phyloP scores from a whole-genome alignment of 2,329 filamentous ascomycete genomes.

The Cephalotrichum gorgonifer region DNA sequence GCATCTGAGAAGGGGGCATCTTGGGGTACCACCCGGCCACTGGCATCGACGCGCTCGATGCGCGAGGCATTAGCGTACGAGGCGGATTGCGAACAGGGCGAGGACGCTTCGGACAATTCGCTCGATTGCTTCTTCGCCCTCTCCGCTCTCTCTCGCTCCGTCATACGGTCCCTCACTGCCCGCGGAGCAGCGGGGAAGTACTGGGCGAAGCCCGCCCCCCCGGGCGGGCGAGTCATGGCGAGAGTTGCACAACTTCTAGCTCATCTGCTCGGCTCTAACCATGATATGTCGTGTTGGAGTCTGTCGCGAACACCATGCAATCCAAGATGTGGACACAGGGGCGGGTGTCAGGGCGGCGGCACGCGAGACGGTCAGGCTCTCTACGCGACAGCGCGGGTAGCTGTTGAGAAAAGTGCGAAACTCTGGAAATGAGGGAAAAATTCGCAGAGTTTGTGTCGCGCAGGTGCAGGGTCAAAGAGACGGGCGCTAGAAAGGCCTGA shows the following conservation, averaged over 20 bases:
- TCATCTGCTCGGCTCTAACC: conserved; percentile 41
- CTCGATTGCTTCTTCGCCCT: conserved; percentile 32
- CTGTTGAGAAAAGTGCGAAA: conserved; percentile 5
- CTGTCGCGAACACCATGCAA: conserved; percentile 8
- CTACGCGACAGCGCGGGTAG: conserved; percentile 28
- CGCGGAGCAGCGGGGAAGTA: conserved; percentile 75
- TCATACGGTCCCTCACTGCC: conserved; percentile 47
- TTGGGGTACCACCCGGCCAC: conserved; percentile 5
- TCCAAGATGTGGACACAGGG: not conserved
- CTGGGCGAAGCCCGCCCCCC: conserved; percentile 69
- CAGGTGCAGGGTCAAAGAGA: not conserved
- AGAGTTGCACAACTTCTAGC: conserved; percentile 34
- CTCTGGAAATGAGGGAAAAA: not conserved
- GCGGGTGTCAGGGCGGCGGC: not conserved
- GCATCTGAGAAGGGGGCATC: conserved; percentile 19
- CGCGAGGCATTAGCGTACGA: conserved; percentile 12
- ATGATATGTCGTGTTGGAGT: conserved; percentile 37
- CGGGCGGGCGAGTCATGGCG: conserved; percentile 70
- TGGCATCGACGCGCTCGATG: conserved; percentile 8
- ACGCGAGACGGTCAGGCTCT: conserved; percentile 13
- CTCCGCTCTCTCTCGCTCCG: conserved; percentile 51
- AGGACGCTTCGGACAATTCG: conserved; percentile 4
- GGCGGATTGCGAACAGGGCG: conserved; percentile 8
- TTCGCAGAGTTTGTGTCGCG: not conserved
- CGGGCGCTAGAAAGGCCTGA: not conserved